phyloP scores from a whole-genome alignment of 164 flowering plant species.

The Sextonia rubra region DNA sequence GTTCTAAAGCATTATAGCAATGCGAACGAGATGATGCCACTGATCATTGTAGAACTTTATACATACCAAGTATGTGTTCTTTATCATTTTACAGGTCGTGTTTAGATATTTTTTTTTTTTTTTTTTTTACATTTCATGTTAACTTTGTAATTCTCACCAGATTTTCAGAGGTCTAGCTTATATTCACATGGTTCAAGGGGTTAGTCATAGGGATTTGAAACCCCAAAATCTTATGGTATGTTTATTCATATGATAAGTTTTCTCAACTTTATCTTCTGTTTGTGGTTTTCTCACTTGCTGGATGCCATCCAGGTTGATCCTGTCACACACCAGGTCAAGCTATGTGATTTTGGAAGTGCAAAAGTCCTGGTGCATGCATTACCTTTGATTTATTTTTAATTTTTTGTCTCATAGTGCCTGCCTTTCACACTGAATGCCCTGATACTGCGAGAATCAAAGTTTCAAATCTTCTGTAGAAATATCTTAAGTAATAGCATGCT shows the following conservation, averaged over 20 bases:
- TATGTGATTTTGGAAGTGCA: constrained; percentile 97
- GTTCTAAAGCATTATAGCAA: constrained; percentile 74
- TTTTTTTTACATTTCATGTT: no score
- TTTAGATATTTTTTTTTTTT: no score
- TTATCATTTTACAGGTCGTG: background rate
- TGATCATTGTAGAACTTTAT: constrained; percentile 81
- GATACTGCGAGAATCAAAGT: background rate
- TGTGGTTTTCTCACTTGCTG: background rate
- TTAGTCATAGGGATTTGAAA: constrained; percentile 69
- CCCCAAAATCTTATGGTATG: constrained; percentile 93
- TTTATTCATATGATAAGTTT: background rate
- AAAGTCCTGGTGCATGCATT: constrained; percentile 51
- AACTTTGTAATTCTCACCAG: constrained; percentile 27
- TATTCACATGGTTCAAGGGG: constrained; percentile 55
- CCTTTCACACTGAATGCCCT: background rate
- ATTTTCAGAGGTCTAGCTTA: constrained; percentile 88
- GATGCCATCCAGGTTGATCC: constrained; percentile 67
- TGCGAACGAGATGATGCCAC: constrained; percentile 86
- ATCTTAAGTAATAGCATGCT: background rate
- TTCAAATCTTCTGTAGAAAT: background rate
- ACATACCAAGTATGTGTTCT: constrained; percentile 48
- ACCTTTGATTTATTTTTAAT: no score
- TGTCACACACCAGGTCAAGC: constrained; percentile 81
- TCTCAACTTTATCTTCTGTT: background rate
- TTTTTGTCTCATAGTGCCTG: no score